Base-by-base conservation (phyloP, 257 asterid species). In the Misopates orontium region DNA sequence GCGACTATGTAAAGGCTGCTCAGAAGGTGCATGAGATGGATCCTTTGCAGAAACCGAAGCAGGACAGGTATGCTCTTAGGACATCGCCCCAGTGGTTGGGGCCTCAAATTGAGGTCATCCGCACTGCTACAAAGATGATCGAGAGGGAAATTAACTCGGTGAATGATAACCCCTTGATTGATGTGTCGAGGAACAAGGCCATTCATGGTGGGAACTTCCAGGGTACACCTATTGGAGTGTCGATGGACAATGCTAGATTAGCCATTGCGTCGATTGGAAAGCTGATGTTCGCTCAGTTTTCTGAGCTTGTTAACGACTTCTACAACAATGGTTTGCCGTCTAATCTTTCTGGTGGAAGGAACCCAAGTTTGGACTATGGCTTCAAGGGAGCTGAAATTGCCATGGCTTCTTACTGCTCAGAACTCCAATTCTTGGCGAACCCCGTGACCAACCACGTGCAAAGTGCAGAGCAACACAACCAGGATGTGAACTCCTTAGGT, bases 71-170 rank as follows among this genome's bases (percentile, higher is more conserved):
- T 19, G 88, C 88, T 0, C 84, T 83, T 10, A 52, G 84, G 1
- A 83, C 88, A 0, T 80, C 88, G 0, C 88, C 85, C 0, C 88
- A 83, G 18, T 83, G 88, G 88, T 81, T 83, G 2, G 88, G 88
- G 10, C 88, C 88, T 0, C 88, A 83, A 31, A 75, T 83, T 28
- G 88, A 83, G 24, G 85, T 80, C 21, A 77, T 83, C 51, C 81
- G 85, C 3, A 66, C 82, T 1, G 85, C 88, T 0, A 83, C 85
- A 0, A 83, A 77, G 53, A 80, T 83, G 88, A 83, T 83, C 24
- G 88, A 83, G 62, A 36, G 85, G 19, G 88, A 83, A 12, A 83
- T 83, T 49, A 80, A 83, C 72, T 80, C 85, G 0, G 85, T 82
- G 8, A 82, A 82, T 32, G 87, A 82, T 28, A 82, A 82, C 72